Conservation (phyloP, 306 rosid species). For the Dalbergia cochinchinensis region DNA sequence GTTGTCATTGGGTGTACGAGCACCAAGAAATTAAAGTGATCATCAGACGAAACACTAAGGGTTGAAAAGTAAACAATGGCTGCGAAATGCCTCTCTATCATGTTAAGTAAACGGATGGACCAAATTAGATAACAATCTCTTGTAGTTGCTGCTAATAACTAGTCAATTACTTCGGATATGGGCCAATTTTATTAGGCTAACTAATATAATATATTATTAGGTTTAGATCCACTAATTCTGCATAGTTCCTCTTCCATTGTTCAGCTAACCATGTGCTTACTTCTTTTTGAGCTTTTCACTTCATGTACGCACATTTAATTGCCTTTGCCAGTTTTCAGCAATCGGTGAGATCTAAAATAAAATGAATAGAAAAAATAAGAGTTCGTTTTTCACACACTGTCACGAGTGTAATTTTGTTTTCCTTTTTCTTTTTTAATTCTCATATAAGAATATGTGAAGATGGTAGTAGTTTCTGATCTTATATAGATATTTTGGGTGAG, state of each 20-base stretch:
- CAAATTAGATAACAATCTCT: background rate
- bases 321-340: background rate
- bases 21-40: background rate
- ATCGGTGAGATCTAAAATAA: background rate
- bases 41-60: background rate
- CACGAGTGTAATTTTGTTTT: too few relatives aligned
- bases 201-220: constrained; percentile 5
- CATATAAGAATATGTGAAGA: too few relatives aligned
- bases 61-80: background rate
- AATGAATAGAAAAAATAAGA: background rate
- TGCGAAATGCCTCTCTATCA: background rate
- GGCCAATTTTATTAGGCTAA: constrained; percentile 22
- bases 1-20: background rate
- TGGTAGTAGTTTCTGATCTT: too few relatives aligned
- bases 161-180: constrained; percentile 41
- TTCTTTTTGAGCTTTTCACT: constrained; percentile 6
- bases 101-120: background rate
- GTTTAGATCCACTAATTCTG: constrained; percentile 22
- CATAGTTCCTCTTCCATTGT: background rate
- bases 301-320: background rate
- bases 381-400: too few relatives aligned
- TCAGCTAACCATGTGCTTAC: constrained; percentile 22
- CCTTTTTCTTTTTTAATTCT: too few relatives aligned
- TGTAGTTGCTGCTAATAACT: too few relatives aligned
- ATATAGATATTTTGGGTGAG: too few relatives aligned